Base-by-base conservation (phyloP, 768 basidiomycete species). In the Agrocybe chaxingu region DNA sequence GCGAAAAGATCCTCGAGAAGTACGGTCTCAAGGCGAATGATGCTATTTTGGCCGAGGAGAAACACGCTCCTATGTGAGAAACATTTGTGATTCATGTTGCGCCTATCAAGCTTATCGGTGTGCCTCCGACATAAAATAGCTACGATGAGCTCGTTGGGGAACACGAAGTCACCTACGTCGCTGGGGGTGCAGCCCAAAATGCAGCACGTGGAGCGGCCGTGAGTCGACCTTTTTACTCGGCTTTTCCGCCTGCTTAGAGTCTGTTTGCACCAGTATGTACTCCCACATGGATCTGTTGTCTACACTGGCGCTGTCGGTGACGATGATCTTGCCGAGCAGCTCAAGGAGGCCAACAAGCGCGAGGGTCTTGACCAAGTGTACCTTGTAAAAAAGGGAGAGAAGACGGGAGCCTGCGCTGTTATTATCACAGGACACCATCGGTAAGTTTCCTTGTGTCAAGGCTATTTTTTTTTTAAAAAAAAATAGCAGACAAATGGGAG, bases 381-480 rank as follows among this genome's bases (percentile, higher is more conserved):
- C 70, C 87, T 85, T 60, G 92, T 98, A 61, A 86, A 87, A 67
- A 75, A 87, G 55, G 88, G 85, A 51, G 84, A 85, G 65, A 84
- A 91, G 70, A 98, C 97, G 5, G 97, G 97, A 50, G 94, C 97
- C 47, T 99, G 97, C 65, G 96, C 92, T 11, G 97, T 98, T 56
- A 70, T 99, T 58, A 82, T 98, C 70, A 98, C 94, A 45, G 92
- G 89, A 40, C 93, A 97, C 71, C 64, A 97, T 69, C 82, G 96
- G 91, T 93, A 55, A 30, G 79, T 41, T 42, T 32, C 41, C 16
- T 34, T 33, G 32, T 13, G 42, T 37, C 16, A 11, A 46, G 11
- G 40, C 35, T 47, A 44, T 3, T 31, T 12, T 24, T 13, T 45
- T 45, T 19, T 41, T n/a, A n/a, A 45, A 29, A 48, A 18, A 49